phyloP scores from a whole-genome alignment of 768 basidiomycete species.

The Mycena crocata region DNA sequence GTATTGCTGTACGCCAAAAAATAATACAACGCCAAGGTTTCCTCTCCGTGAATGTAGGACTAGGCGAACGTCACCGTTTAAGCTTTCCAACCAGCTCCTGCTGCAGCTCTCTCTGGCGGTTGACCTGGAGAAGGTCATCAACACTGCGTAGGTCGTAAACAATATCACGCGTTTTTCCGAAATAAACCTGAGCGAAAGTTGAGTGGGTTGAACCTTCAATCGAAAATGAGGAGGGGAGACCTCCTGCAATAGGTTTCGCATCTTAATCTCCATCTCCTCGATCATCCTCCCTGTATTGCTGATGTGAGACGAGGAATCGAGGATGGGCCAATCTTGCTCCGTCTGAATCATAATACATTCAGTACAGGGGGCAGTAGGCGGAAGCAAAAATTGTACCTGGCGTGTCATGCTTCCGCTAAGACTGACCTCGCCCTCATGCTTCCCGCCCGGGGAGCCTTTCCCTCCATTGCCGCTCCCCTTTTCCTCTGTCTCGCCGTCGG shows the following conservation, averaged over 20 bases:
- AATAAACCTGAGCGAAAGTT: conserved; percentile 74
- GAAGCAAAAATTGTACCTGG: conserved; percentile 67
- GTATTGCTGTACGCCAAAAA: conserved; percentile 6
- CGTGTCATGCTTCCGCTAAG: conserved; percentile 98
- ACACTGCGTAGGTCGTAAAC: conserved; percentile 91
- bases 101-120: conserved; percentile 86
- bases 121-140: conserved; percentile 85
- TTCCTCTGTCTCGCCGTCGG: conserved; percentile 47
- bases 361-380: conserved; percentile 13
- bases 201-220: conserved; percentile 3
- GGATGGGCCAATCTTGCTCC: conserved; percentile 88
- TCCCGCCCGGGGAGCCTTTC: conserved; percentile 58
- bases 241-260: conserved; percentile 94
- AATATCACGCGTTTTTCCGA: conserved; percentile 96
- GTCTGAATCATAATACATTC: conserved; percentile 57
- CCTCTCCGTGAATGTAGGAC: not conserved
- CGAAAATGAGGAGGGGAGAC: conserved; percentile 48
- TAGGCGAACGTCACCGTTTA: conserved; percentile 70
- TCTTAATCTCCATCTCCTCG: conserved; percentile 99
- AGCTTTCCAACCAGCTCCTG: conserved; percentile 91
- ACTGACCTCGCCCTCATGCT: conserved; percentile 79
- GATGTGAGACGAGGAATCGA: conserved; percentile 87
- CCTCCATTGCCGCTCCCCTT: conserved; percentile 54
- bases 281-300: conserved; percentile 95
- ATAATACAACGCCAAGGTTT: conserved; percentile 13